A percentile compares a stretch with the other conserved stretches of the same genome.
Conservation (phyloP, 78 protist species). For the Neovahlkampfia damariscottae region DNA sequence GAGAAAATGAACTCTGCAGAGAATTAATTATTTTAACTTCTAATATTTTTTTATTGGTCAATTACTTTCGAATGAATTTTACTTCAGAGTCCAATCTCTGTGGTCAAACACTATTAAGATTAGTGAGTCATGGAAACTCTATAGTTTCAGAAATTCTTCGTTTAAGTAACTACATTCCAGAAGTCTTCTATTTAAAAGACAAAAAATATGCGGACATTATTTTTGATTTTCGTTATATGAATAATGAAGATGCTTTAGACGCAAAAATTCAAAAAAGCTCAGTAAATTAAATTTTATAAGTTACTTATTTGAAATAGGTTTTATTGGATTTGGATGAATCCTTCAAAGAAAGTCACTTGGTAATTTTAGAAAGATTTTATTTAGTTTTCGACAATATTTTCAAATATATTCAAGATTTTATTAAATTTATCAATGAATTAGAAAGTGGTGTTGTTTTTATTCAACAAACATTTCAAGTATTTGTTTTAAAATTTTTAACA, state of each 20-base stretch:
- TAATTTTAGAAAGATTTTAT: conserved; percentile 73
- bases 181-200: conserved; percentile 20
- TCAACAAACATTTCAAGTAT: conserved; percentile 42
- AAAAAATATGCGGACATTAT: conserved; percentile 40
- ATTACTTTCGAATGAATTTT: too few relatives aligned
- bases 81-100: conserved; percentile 1
- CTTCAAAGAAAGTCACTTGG: conserved; percentile 72
- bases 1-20: too few relatives aligned
- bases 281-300: conserved; percentile 15
- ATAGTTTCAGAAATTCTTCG: conserved; percentile 31
- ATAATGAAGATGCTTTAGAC: conserved; percentile 54
- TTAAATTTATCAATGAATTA: background rate
- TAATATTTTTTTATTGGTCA: too few relatives aligned
- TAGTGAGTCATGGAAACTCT: conserved; percentile 16
- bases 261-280: conserved; percentile 43
- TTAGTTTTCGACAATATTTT: conserved; percentile 72
- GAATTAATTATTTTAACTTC: too few relatives aligned
- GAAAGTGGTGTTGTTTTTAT: background rate
- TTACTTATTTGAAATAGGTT: conserved; percentile 9
- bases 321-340: conserved; percentile 70
- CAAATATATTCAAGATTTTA: conserved; percentile 58
- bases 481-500: conserved; percentile 76
- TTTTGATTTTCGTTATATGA: conserved; percentile 72
- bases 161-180: conserved; percentile 47
- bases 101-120: conserved; percentile 10